Base-by-base conservation (phyloP, 176 grass and related monocot species). In the Dendrocalamus sinicus region DNA sequence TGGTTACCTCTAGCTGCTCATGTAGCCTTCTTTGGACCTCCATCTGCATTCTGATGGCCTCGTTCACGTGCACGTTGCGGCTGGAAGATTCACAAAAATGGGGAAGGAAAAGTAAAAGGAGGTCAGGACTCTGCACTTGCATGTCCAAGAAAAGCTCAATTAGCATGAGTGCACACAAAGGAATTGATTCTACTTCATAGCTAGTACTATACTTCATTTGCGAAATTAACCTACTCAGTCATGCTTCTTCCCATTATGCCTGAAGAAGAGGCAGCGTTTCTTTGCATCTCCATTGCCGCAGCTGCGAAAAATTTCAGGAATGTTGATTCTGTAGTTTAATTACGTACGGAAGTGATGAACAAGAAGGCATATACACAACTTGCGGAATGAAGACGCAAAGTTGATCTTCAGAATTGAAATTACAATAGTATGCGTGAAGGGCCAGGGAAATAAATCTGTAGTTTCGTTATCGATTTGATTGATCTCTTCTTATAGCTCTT, bases 1-100 rank as follows among this genome's bases (percentile, higher is more conserved):
- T 80, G 14, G 43, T 89, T 86, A 95, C 97, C 94, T 96, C 92
- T 61, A 99, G 81, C 66, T 99, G 97, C 80, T 99, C 97, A 65
- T 99, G 97, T 20, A 99, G 32, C 89, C 94, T 94, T 77, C 92
- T 94, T 72, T 99, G 94, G 15, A 99, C 97, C 79, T 96, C 97
- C 89, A 96, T 91, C 39, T 96, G 97, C 97, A 99, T 99, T 53
- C 88, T 87, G 81, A 98, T 75, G 52, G 93, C 91, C 22, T 98
- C 93, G 40, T 81, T 92, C 50, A 98, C 85, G 78, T 93, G 93
- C 79, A 93, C 88, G 72, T 76, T 99, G 85, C 90, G 93, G 91
- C 93, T 95, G 86, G 44, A 89, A 88, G 9, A 79, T 86, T 71
- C 40, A 66, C 16, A 70, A 55, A 55, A 50, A 83, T 52, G 58